Evolutionary conservation across 1,139 yeast genomes (phyloP).

Genomic region (Sugiyamaella neomexicana): DNA sequence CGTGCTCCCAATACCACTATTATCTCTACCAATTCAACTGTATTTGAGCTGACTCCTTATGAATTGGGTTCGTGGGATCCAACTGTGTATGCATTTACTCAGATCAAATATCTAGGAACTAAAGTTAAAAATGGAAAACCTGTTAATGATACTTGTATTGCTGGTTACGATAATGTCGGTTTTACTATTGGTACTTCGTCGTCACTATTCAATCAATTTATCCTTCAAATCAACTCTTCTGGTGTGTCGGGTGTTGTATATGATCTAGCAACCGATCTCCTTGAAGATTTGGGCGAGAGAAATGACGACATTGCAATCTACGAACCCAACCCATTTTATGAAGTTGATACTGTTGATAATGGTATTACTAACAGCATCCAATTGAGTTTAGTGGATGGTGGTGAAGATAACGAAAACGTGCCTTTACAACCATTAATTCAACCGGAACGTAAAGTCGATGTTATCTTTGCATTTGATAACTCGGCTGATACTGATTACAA

Average conservation of each 20-base stretch:
- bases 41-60: constrained; percentile 79
- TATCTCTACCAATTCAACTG: constrained; percentile 65
- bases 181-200: constrained; percentile 78
- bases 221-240: constrained; percentile 58
- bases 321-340: constrained; percentile 75
- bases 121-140: constrained; percentile 55
- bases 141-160: constrained; percentile 47
- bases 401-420: constrained; percentile 77
- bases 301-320: constrained; percentile 67
- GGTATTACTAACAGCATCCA: constrained; percentile 30
- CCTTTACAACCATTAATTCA: constrained; percentile 79
- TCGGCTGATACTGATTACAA: constrained; percentile 71
- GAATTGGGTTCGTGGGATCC: constrained; percentile 92
- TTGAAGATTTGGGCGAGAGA: constrained; percentile 34
- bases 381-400: constrained; percentile 78
- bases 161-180: constrained; percentile 77
- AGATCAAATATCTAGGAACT: constrained; percentile 73
- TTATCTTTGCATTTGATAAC: constrained; percentile 80
- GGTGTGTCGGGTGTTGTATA: constrained; percentile 52
- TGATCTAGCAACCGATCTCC: constrained; percentile 40
- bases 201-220: constrained; percentile 69
- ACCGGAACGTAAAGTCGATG: constrained; percentile 67
- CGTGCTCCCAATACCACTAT: constrained; percentile 63
- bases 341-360: constrained; percentile 33
- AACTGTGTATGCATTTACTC: constrained; percentile 67